Base-by-base conservation (phyloP, 352 stramenopile genomes). In the Pythium periplocum region DNA sequence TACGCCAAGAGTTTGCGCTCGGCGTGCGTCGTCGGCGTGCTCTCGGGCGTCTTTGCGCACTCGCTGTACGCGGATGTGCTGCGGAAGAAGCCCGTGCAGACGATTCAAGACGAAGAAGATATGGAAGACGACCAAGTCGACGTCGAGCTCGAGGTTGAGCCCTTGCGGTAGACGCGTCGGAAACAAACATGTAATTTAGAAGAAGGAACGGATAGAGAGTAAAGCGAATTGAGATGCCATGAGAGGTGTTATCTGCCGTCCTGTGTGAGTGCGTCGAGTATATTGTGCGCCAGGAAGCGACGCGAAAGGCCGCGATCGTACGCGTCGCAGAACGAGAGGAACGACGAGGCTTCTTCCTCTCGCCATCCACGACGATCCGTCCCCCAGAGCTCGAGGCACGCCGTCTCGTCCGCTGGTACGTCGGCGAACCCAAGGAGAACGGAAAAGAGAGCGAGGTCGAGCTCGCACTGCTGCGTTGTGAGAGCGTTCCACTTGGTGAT, bases 31-130 rank as follows among this genome's bases (percentile, higher is more conserved):
- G 56, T 88, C 32, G 80, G 80, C 1, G 42, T 90, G 17, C 56
- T 90, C 35, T 78, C 77, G 0, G 80, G 80, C 9, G 62, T 90
- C 38, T 81, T 87, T 44, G 69, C 77, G 3, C 80, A 90, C 54
- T 87, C 77, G 35, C 52, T 90, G 17, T 90, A 87, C 52, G 79
- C 75, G 1, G 79, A 90, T 37, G 76, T 90, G 52, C 54, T 90
- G 48, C n/a, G 32, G 36, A 61, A 57, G 53, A 59, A 45, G 50
- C 54, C 65, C 11, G 31, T 55, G 45, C 12, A 34, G 46, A 44
- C 26, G 57, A 56, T 30, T 12, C 6, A 17, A 59, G 42, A 58
- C 40, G 34, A 51, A 51, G 43, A 26, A 44, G 42, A 59, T n/a
- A 42, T 53, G 47, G 40, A 37, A 4, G 35, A 51, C 7, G 46